Conservation (phyloP, 192 early-diverging fungal species). For the Linderina pennispora region DNA sequence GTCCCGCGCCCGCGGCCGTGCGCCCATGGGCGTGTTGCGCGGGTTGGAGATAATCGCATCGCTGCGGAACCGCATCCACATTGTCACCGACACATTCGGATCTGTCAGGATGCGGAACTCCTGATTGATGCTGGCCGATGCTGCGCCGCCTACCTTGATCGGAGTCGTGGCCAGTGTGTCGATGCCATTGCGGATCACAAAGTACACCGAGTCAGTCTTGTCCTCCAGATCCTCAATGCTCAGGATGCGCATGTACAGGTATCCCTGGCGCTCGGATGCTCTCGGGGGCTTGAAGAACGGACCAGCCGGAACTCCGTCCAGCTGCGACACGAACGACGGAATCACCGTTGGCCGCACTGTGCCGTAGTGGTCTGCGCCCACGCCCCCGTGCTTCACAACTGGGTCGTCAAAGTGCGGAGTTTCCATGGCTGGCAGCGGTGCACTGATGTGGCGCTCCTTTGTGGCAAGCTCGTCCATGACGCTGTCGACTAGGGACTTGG, state of each 20-base stretch:
- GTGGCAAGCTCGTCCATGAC: conserved; percentile 33
- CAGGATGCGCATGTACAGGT: conserved; percentile 46
- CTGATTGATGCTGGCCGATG: conserved; percentile 35
- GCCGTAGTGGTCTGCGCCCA: conserved; percentile 12
- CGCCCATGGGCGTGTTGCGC: conserved; percentile 3
- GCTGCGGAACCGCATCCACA: conserved; percentile 48
- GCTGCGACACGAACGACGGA: conserved; percentile 40
- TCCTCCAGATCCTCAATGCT: conserved; percentile 44
- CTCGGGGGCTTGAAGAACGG: conserved; percentile 43
- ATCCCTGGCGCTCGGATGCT: conserved; percentile 25
- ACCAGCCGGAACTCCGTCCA: conserved; percentile 36
- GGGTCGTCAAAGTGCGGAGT: conserved; percentile 29
- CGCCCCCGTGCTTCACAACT: conserved; percentile 14
- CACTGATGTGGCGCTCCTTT: too few relatives aligned
- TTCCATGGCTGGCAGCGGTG: too few relatives aligned
- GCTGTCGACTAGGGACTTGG: conserved; percentile 27
- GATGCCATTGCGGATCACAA: conserved; percentile 50
- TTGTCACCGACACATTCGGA: conserved; percentile 40
- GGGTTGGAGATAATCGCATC: conserved; percentile 24
- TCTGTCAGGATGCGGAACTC: conserved; percentile 47
- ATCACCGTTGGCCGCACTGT: conserved; percentile 36
- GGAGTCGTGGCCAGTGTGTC: conserved; percentile 45
- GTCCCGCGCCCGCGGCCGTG: not conserved
- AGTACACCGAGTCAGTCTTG: conserved; percentile 35
- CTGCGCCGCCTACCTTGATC: conserved; percentile 12